Base-by-base conservation (phyloP, 371 early-diverging fungal genomes). In the Saksenaea vasiformis region DNA sequence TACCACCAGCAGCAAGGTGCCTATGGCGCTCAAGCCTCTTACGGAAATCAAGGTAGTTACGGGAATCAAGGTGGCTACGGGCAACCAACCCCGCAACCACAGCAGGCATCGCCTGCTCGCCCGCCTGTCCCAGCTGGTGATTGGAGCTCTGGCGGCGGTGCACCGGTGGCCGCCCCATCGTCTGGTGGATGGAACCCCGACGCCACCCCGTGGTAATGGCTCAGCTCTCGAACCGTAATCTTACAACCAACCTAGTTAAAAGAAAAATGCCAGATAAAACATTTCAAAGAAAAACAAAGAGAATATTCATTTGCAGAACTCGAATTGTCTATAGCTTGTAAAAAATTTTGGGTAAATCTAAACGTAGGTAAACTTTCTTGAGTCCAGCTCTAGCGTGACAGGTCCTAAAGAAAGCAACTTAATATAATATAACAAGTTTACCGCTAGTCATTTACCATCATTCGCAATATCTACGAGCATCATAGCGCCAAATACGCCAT, bases 401-500 rank as follows among this genome's bases (percentile, higher is more conserved):
- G 92, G 93, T 11, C 92, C 91, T 73, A 65, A 27, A 38, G 47
- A 11, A 60, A 53, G 13, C 7, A 55, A 24, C 28, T 47, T 36
- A n/a, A 47, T 27, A 14, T n/a, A 44, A 22, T 54, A 17, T 34
- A 19, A 43, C 47, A 1, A 14, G 27, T 24, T 22, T 26, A 59
- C 63, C 85, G 81, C 9, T n/a, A n/a, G 36, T 55, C 28, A 39
- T 47, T 60, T 70, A 76, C 90, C 89, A 57, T 93, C 96, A 72
- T 96, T 96, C 11, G 83, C 81, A 69, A 96, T 84, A 38, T 83
- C 83, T 14, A 96, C 95, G 56, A 83, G 60, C 95, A 95, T 95
- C 94, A 91, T 91, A 5, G 89, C 93, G 7, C 93, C 92, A 74
- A 93, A 92, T 54, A 76, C 82, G 8, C 92, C 94, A 72, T 92